phyloP scores from a whole-genome alignment of 2,329 filamentous ascomycete genomes.

The Alternaria solani region DNA sequence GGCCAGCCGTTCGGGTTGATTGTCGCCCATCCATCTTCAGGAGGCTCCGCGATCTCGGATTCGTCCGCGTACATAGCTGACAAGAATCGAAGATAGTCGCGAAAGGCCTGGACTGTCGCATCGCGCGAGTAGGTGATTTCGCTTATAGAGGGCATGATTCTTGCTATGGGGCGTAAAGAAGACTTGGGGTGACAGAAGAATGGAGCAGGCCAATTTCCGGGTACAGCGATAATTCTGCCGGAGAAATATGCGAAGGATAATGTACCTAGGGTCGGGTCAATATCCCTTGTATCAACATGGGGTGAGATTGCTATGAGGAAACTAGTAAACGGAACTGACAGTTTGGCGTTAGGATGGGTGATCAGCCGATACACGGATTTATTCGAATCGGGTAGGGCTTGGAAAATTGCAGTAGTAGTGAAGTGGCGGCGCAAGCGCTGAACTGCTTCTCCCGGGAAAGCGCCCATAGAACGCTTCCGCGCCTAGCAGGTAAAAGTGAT shows the following conservation, averaged over 20 bases:
- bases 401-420: not conserved
- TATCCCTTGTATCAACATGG: no score
- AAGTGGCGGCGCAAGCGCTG: not conserved
- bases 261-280: not conserved
- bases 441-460: not conserved
- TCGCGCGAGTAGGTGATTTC: constrained; percentile 19
- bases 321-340: not conserved
- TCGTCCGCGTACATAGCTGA: constrained; percentile 23
- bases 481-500: not conserved
- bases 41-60: constrained; percentile 13
- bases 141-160: not conserved
- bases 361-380: not conserved
- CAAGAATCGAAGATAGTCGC: constrained; percentile 19
- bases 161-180: not conserved
- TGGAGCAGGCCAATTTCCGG: not conserved
- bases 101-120: constrained; percentile 13
- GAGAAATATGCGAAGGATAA: not conserved
- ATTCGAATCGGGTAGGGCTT: not conserved
- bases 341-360: not conserved
- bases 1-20: constrained; percentile 7
- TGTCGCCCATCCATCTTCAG: constrained; percentile 17
- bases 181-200: not conserved
- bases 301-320: no score
- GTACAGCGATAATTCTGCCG: not conserved
- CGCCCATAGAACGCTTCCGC: not conserved